Evolutionary conservation across 495 filamentous ascomycete genomes (phyloP).

Genomic region (Talaromyces borbonicus): DNA sequence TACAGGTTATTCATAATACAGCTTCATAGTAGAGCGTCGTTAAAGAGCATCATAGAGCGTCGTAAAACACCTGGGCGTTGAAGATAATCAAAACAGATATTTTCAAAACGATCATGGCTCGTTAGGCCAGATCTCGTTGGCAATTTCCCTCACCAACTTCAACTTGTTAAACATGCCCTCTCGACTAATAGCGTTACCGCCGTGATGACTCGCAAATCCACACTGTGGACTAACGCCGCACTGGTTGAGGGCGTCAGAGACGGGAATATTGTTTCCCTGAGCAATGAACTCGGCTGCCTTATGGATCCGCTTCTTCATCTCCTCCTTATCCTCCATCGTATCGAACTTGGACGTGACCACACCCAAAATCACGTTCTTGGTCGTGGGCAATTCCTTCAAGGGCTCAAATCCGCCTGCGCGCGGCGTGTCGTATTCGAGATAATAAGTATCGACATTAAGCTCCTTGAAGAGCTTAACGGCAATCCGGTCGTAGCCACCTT

Average conservation of each 20-base stretch:
- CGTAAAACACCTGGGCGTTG: too few species aligned
- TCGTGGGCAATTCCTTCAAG: conserved; percentile 56
- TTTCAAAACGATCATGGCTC: conserved; percentile 33
- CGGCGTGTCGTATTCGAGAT: conserved; percentile 74
- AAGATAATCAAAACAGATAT: background rate
- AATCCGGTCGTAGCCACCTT: conserved; percentile 73
- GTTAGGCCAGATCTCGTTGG: conserved; percentile 62
- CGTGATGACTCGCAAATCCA: conserved; percentile 66
- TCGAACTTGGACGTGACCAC: conserved; percentile 67
- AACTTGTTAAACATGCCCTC: conserved; percentile 65
- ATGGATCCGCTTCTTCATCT: conserved; percentile 57
- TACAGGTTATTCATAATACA: too few species aligned
- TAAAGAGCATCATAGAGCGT: too few species aligned
- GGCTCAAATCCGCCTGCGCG: conserved; percentile 73
- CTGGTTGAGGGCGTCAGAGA: conserved; percentile 57
- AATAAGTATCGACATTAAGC: conserved; percentile 68
- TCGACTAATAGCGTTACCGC: conserved; percentile 53
- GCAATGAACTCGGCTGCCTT: conserved; percentile 64
- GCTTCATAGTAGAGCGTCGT: too few species aligned
- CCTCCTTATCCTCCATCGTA: conserved; percentile 62
- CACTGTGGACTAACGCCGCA: conserved; percentile 69
- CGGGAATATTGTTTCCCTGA: conserved; percentile 50
- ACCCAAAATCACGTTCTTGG: conserved; percentile 70
- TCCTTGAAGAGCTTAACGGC: conserved; percentile 70
- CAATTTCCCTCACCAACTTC: conserved; percentile 55